Base-by-base conservation (phyloP, 2,329 filamentous ascomycete species). In the Raffaelea albimanens region DNA sequence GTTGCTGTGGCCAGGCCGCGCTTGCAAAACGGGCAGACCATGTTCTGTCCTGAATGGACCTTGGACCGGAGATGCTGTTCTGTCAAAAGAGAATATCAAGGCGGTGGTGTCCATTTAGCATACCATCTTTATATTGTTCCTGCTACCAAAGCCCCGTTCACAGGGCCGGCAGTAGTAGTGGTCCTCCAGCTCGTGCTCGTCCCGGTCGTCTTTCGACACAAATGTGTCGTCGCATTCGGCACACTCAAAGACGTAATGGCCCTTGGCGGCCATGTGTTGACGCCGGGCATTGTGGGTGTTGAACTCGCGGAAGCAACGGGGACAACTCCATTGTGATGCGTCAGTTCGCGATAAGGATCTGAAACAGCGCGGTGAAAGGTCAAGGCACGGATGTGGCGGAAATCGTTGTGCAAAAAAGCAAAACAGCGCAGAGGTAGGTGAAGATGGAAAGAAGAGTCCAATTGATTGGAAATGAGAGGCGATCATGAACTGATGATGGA, bases 1-100 rank as follows among this genome's bases (percentile, higher is more conserved):
- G 71, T 75, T 2, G 77, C 75, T 0, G 72, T 71, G 10, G 68
- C 61, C 51, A 67, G 76, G 3, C 9, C 23, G 2, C 42, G 50
- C 33, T 63, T 57, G 61, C 80, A 84, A 55, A 78, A 82, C 0
- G 73, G 78, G 44, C 80, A 85, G 0, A 39, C 1, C 8, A 80
- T 58, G 2, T 58, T 58, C 0, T 43, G 49, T 46, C 70, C 69
- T 1, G 64, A 63, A 55, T 84, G 79, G 41, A 59, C 55, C 5
- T 62, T 62, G 0, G 76, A 81, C 22, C 72, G 73, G 2, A 76
- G 62, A 52, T 83, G 79, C 77, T 82, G 21, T 10, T 4, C 7
- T 10, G 4, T 21, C 3, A 23, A 16, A n/a, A 40, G 33, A 9
- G 22, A 20, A n/a, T n/a, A n/a, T n/a, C n/a, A n/a, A n/a, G n/a